These are phyloP conservation scores for Camellia granthamiana DNA, from an alignment of 148 eudicot genomes.

Conservation along the genomic window DNA sequence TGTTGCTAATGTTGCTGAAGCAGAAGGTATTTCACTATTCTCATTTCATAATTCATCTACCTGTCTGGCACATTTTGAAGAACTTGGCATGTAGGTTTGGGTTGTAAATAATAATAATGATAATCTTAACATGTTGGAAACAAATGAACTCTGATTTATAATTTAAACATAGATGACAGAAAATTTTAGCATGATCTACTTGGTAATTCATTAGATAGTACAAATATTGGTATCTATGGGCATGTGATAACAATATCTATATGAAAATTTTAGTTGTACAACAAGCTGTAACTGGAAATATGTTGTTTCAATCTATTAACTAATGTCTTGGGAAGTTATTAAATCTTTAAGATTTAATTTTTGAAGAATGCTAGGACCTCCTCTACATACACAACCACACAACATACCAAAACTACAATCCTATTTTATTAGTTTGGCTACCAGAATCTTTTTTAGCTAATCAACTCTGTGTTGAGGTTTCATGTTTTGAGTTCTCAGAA, in stretches of 20 bases:
- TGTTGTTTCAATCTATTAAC: background rate
- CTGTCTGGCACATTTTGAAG: background rate
- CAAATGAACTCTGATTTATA: background rate
- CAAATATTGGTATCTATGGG: background rate
- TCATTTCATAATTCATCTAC: background rate
- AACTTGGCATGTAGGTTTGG: background rate
- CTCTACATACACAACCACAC: no score
- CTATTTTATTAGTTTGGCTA: background rate
- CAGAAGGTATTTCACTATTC: conserved; percentile 56
- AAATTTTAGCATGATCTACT: background rate
- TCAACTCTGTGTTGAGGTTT: background rate
- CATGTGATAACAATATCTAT: background rate
- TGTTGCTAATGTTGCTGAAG: conserved; percentile 77
- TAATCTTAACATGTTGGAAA: background rate
- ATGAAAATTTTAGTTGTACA: no score
- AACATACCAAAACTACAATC: background rate
- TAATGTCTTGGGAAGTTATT: background rate
- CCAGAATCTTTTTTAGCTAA: background rate
- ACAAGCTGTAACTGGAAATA: background rate
- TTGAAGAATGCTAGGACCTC: no score
- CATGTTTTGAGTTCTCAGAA: background rate
- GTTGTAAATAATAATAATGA: background rate
- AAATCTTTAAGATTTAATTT: background rate
- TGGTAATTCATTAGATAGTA: background rate
- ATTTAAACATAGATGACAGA: background rate